These are phyloP conservation scores for Teratosphaeria destructans DNA, from an alignment of 2,329 filamentous ascomycete genomes.

Conservation along the genomic window DNA sequence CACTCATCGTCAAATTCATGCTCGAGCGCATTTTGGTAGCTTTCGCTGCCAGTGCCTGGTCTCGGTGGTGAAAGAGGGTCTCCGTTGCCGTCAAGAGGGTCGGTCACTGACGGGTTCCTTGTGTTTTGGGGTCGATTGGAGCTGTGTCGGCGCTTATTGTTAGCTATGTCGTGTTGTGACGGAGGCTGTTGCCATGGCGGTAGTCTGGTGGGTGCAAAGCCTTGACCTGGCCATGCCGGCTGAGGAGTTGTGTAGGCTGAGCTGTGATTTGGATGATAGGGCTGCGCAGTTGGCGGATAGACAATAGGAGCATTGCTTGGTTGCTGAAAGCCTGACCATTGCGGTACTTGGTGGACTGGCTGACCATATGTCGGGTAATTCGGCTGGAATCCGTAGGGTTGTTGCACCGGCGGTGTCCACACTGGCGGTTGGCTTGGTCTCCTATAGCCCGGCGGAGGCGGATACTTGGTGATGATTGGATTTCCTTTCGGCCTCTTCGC, in stretches of 20 bases:
- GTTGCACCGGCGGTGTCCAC: constrained; percentile 11
- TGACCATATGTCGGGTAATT: constrained; percentile 8
- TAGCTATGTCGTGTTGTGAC: constrained; percentile 1
- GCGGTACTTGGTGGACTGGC: constrained; percentile 8
- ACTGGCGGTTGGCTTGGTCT: constrained; percentile 12
- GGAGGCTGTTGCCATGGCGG: constrained; percentile 9
- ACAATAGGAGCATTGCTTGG: constrained; percentile 7
- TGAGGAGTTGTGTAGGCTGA: constrained; percentile 1
- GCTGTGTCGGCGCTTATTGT: constrained; percentile 8
- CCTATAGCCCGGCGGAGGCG: constrained; percentile 39
- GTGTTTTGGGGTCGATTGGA: constrained; percentile 8
- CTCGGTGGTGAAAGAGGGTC: constrained; percentile 14
- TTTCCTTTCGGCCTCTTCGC: constrained; percentile 36
- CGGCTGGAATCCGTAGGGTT: constrained; percentile 6
- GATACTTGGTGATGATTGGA: constrained; percentile 40
- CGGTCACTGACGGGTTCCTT: not conserved
- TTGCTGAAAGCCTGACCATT: constrained; percentile 14
- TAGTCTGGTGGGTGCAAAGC: not conserved
- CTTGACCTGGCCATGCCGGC: constrained; percentile 5
- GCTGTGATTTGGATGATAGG: constrained; percentile 3
- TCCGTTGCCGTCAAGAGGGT: constrained; percentile 18
- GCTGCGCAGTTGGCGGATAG: constrained; percentile 10
- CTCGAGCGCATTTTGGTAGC: constrained; percentile 23
- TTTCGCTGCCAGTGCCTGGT: constrained; percentile 3
- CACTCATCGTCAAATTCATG: constrained; percentile 35